phyloP scores from a whole-genome alignment of 2,329 filamentous ascomycete species.

The Ophiocordyceps camponoti-leonardi region DNA sequence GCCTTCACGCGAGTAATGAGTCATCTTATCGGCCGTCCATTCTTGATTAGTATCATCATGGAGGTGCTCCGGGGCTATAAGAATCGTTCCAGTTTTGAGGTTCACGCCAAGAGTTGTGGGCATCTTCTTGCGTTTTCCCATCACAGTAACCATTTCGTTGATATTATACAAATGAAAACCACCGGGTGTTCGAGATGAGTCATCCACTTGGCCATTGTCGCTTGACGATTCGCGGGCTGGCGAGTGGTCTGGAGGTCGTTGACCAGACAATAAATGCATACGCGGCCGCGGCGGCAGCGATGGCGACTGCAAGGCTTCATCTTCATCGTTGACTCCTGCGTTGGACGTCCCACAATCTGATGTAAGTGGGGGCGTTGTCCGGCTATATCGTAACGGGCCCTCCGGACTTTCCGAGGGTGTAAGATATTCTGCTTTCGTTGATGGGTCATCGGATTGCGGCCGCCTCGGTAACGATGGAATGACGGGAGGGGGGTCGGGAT shows the following conservation, averaged over 20 bases:
- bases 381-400: neutral
- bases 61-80: constrained; percentile 75
- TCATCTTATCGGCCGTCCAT: constrained; percentile 89
- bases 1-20: constrained; percentile 94
- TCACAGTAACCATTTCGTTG: constrained; percentile 91
- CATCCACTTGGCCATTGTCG: constrained; percentile 7
- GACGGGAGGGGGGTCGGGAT: constrained; percentile 13
- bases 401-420: neutral
- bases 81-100: constrained; percentile 68
- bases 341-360: neutral
- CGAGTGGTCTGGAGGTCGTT: neutral
- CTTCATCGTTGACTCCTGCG: neutral
- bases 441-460: constrained; percentile 6
- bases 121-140: constrained; percentile 97
- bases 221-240: neutral
- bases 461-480: constrained; percentile 26
- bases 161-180: constrained; percentile 93
- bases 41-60: constrained; percentile 74
- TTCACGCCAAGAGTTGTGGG: constrained; percentile 95
- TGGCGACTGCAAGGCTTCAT: neutral
- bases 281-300: neutral
- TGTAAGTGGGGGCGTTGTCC: neutral
- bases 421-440: neutral
- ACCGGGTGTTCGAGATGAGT: constrained; percentile 44
- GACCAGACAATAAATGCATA: neutral